phyloP scores from a whole-genome alignment of 345 rosid genomes.

The Firmiana major region DNA sequence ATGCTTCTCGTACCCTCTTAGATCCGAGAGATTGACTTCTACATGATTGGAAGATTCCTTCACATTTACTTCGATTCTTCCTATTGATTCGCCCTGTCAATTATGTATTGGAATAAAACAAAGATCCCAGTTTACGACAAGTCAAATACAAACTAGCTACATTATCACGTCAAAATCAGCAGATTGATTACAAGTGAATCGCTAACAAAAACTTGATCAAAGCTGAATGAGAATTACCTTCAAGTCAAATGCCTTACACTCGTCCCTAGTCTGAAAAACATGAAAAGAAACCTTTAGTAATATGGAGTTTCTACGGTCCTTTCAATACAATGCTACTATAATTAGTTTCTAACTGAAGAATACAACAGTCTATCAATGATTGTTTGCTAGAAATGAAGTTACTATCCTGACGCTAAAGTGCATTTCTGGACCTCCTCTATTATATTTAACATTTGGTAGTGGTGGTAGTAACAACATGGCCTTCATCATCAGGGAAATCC shows the following conservation, averaged over 20 bases:
- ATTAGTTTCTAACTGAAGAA: background rate
- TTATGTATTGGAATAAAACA: background rate
- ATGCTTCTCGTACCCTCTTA: constrained; percentile 58
- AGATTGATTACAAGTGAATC: background rate
- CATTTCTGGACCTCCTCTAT: background rate
- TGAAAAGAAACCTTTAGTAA: background rate
- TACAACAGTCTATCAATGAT: background rate
- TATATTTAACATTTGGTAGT: background rate
- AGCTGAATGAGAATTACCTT: constrained; percentile 33
- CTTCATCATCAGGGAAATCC: no score
- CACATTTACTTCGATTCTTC: constrained; percentile 36
- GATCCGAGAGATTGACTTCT: constrained; percentile 51
- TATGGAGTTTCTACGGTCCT: background rate
- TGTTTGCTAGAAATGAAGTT: background rate
- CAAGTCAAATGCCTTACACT: constrained; percentile 32
- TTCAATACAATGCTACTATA: background rate
- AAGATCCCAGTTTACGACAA: background rate
- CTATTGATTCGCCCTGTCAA: constrained; percentile 43
- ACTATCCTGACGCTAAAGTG: background rate
- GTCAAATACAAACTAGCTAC: background rate
- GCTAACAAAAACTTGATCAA: background rate
- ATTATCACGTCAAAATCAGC: background rate
- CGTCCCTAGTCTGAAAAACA: constrained; percentile 39
- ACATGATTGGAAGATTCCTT: constrained; percentile 44
- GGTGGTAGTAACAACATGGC: background rate